phyloP scores from a whole-genome alignment of 208 protist genomes.

The Naegleria gruberi region DNA sequence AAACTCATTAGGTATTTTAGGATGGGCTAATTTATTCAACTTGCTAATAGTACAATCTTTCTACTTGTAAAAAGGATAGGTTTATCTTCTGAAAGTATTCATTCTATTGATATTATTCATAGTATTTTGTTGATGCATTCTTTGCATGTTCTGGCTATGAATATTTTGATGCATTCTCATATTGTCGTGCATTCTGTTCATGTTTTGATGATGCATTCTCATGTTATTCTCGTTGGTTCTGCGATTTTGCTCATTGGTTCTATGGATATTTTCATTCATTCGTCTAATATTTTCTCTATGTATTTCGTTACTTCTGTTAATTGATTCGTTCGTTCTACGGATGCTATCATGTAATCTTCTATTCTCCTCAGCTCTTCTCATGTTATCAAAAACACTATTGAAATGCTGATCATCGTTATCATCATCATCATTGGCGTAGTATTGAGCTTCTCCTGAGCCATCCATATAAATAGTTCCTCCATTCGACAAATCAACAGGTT shows the following conservation, averaged over 20 bases:
- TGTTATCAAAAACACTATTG: neutral
- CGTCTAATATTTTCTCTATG: neutral
- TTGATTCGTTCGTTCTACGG: neutral
- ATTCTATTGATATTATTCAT: no score
- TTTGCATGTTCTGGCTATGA: no score
- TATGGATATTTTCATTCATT: neutral
- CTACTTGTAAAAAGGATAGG: no score
- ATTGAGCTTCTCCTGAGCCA: neutral
- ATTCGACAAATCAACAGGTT: neutral
- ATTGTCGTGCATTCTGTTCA: neutral
- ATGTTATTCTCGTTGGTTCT: neutral
- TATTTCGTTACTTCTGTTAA: neutral
- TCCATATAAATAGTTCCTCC: neutral
- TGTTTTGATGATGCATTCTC: neutral
- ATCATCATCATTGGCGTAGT: neutral
- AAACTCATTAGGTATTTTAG: no score
- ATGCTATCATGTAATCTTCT: no score
- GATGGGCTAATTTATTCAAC: no score
- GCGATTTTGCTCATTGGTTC: neutral
- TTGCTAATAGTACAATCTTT: no score
- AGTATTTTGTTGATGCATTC: no score
- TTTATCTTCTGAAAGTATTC: no score
- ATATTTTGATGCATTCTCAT: slow-evolving; percentile 9
- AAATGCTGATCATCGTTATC: neutral
- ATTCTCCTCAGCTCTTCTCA: neutral